phyloP scores from a whole-genome alignment of 805 yeast species.

The Candida odintsovae region DNA sequence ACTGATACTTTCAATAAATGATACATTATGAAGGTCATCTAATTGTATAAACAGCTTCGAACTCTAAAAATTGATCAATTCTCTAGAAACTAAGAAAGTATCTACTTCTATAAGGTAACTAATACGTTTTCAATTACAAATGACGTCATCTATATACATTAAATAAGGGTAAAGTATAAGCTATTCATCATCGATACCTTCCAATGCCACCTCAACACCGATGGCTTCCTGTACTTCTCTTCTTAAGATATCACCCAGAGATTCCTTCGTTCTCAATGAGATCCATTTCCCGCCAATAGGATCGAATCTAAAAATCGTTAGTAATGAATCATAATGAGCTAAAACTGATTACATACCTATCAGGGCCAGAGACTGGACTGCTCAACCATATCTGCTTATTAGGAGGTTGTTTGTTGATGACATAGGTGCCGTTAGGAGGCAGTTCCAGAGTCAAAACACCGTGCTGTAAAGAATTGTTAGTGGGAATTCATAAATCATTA shows the following conservation, averaged over 20 bases:
- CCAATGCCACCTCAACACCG: conserved; percentile 17
- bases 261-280: conserved; percentile 58
- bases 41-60: too few species aligned
- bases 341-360: conserved; percentile 27
- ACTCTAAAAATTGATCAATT: too few species aligned
- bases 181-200: conserved; percentile 13
- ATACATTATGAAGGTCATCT: too few species aligned
- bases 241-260: conserved; percentile 43
- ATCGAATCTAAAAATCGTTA: conserved; percentile 46
- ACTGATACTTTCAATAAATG: too few species aligned
- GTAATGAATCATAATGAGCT: neutral
- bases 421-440: conserved; percentile 77
- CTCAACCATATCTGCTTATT: conserved; percentile 95
- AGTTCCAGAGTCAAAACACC: conserved; percentile 79
- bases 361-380: conserved; percentile 92
- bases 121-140: too few species aligned
- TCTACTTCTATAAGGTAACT: too few species aligned
- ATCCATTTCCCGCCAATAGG: conserved; percentile 71
- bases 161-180: neutral
- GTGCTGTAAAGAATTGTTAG: conserved; percentile 31
- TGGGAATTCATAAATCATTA: neutral
- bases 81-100: too few species aligned
- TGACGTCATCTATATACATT: neutral
- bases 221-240: conserved; percentile 40
- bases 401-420: conserved; percentile 95